These are phyloP conservation scores for Euphorbia corollata DNA, from an alignment of 441 rosid genomes.

Conservation along the genomic window DNA sequence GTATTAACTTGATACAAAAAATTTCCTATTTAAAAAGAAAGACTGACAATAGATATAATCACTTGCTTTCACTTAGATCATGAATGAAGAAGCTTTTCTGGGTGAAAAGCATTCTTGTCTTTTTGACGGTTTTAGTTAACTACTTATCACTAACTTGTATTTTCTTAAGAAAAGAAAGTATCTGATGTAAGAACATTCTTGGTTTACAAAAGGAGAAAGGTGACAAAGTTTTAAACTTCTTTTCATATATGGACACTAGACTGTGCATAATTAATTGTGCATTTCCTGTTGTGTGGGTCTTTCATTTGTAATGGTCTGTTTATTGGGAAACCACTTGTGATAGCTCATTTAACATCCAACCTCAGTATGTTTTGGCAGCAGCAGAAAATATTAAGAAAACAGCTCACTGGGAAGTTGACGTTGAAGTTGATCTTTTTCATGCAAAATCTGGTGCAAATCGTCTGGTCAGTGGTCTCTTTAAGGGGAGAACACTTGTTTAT, in stretches of 20 bases:
- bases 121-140: too few relatives aligned
- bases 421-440: constrained; percentile 72
- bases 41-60: too few relatives aligned
- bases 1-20: too few relatives aligned
- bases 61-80: too few relatives aligned
- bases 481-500: constrained; percentile 74
- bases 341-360: constrained; percentile 24
- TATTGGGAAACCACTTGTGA: constrained; percentile 13
- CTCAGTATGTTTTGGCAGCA: constrained; percentile 73
- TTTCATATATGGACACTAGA: neutral
- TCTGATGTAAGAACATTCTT: neutral
- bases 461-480: constrained; percentile 55
- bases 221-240: too few relatives aligned
- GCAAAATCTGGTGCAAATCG: constrained; percentile 57
- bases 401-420: constrained; percentile 87
- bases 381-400: constrained; percentile 51
- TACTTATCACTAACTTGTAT: neutral
- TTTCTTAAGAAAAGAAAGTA: neutral
- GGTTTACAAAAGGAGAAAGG: neutral
- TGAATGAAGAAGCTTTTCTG: too few relatives aligned
- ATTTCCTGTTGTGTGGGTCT: neutral
- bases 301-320: constrained; percentile 4
- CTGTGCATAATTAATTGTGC: neutral
- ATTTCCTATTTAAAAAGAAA: too few relatives aligned
- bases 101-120: too few relatives aligned